Evolutionary conservation across 2,329 filamentous ascomycete species (phyloP), one percentile per base, ranked within the genome.

Genomic region (Colletotrichum sp.): DNA sequence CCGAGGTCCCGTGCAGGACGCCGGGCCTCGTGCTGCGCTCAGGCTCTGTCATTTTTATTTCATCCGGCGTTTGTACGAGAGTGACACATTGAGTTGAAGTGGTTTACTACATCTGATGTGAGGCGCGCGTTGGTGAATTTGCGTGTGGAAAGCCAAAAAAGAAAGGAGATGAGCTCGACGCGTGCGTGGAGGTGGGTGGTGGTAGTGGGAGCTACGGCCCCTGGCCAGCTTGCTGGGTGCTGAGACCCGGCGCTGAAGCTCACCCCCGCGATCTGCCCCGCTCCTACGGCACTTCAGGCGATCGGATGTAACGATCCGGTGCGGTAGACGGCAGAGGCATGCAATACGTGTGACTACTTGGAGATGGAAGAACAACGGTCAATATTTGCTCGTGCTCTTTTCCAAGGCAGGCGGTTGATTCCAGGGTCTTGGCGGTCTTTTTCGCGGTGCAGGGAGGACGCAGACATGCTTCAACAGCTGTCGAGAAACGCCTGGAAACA

Each of bases 211-310:
- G 64, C 64, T 48, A 66, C 64, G 43, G 43, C 28, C 39, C 64
- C 43, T 66, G 58, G 9, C 25, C n/a, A 55, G n/a, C 28, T 27
- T 52, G 43, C 64, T 28, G 25, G 62, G 62, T 65, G 34, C 15
- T 16, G 65, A 48, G 30, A 56, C 48, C 65, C 25, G 66, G 6
- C 36, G 36, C 55, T 28, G 71, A 34, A 34, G 55, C 34, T 34
- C 28, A 39, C 55, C 68, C 61, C 72, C 69, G 61, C 70, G 39
- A 67, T 68, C 64, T 39, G 70, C 36, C 70, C 73, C 64, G 66
- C 73, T 73, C 8, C 30, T 13, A 18, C n/a, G 43, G 65, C 55
- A 72, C 48, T 68, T n/a, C 60, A 25, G 22, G 34, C 43, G 70
- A 73, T 68, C 34, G 18, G 32, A 60, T 61, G 71, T 71, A 67